These are phyloP conservation scores for Paramyrothecium roridum DNA, from an alignment of 2,329 filamentous ascomycete species.

Conservation along the genomic window DNA sequence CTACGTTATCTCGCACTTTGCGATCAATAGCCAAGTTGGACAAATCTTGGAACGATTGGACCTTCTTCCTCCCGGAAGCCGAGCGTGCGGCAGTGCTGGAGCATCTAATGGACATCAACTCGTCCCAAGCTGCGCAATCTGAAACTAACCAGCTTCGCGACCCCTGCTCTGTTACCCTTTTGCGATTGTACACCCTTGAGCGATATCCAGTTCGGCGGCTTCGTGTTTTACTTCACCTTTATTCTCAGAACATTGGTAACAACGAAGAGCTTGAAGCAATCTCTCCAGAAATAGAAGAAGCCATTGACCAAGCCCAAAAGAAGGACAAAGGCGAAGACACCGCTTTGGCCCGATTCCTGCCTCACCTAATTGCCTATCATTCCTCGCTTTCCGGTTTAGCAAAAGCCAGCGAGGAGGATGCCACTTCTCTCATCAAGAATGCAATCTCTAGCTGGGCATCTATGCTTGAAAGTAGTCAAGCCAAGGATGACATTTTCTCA, in stretches of 20 bases:
- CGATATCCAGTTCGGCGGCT: conserved; percentile 51
- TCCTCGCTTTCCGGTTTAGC: conserved; percentile 41
- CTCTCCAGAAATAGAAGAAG: conserved; percentile 33
- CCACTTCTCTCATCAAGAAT: conserved; percentile 25
- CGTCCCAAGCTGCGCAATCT: conserved; percentile 28
- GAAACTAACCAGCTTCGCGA: conserved; percentile 39
- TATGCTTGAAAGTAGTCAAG: conserved; percentile 34
- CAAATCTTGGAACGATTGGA: conserved; percentile 54
- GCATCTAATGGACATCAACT: conserved; percentile 52
- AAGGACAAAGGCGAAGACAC: conserved; percentile 41
- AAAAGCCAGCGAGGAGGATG: conserved; percentile 27
- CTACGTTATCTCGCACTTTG: conserved; percentile 56
- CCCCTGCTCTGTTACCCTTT: conserved; percentile 40
- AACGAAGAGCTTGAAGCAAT: conserved; percentile 35
- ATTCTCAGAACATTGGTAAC: conserved; percentile 45
- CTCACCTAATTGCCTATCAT: conserved; percentile 45
- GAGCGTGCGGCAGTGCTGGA: conserved; percentile 59
- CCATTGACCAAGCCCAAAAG: conserved; percentile 29
- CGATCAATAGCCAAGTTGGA: conserved; percentile 59
- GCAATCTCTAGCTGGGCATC: conserved; percentile 42
- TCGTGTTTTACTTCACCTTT: conserved; percentile 46
- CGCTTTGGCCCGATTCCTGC: conserved; percentile 39
- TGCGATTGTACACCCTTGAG: conserved; percentile 47
- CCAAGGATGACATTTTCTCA: conserved; percentile 36
- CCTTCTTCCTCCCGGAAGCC: conserved; percentile 44